phyloP scores from a whole-genome alignment of 108 stramenopile species.

The Fistulifera pelliculosa region DNA sequence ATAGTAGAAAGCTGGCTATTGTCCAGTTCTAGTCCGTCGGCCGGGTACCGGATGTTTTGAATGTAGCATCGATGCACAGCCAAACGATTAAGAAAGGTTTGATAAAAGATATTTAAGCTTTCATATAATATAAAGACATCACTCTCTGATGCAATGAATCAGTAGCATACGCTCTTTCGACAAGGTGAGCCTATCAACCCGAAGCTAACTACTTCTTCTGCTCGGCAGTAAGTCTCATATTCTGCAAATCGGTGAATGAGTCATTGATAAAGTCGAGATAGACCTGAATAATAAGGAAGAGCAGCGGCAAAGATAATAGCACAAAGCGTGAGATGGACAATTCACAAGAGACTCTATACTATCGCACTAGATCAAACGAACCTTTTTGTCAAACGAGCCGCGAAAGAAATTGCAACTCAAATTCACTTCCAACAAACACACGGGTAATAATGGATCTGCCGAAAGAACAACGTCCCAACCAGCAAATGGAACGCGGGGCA shows the following conservation, averaged over 20 bases:
- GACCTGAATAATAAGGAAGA: conserved; percentile 12
- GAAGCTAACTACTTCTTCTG: no score
- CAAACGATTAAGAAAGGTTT: no score
- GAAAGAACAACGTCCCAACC: conserved; percentile 85
- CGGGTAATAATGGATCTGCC: conserved; percentile 50
- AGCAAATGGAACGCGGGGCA: conserved; percentile 76
- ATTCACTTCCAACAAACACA: conserved; percentile 81
- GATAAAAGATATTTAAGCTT: no score
- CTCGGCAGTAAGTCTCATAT: conserved; percentile 36
- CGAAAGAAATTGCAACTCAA: conserved; percentile 80
- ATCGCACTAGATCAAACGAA: conserved; percentile 1
- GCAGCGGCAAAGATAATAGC: no score
- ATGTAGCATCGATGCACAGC: no score
- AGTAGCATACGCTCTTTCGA: no score
- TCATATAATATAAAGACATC: no score
- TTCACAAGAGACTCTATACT: neutral
- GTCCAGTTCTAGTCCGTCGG: no score
- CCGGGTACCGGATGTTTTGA: no score
- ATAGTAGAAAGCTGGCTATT: no score
- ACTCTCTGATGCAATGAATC: no score
- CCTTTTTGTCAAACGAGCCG: conserved; percentile 65
- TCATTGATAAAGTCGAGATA: conserved; percentile 75
- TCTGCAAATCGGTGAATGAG: conserved; percentile 40
- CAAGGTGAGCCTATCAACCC: no score
- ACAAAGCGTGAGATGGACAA: neutral